Conservation (phyloP, 2,329 filamentous ascomycete species). For the Nemania serpens region DNA sequence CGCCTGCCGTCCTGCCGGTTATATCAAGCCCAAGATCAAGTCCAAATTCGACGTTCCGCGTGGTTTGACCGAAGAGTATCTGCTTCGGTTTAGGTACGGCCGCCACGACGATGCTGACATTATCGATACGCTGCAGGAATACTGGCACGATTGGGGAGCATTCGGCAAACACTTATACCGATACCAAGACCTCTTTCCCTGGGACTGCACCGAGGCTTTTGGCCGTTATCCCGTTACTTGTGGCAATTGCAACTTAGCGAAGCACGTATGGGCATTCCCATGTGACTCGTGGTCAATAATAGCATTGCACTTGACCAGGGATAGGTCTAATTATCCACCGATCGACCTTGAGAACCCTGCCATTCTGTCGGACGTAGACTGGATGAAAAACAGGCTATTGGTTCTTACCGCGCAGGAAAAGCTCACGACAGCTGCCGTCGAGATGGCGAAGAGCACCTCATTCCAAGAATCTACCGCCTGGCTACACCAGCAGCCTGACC, state of each 20-base stretch:
- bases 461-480: slow-evolving; percentile 5
- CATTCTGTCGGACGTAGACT: neutral
- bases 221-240: slow-evolving; percentile 15
- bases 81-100: slow-evolving; percentile 14
- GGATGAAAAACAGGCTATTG: slow-evolving; percentile 12
- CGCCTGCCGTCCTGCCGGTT: slow-evolving; percentile 9
- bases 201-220: slow-evolving; percentile 15
- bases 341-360: neutral
- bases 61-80: slow-evolving; percentile 13
- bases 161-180: slow-evolving; percentile 8
- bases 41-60: slow-evolving; percentile 12
- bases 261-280: slow-evolving; percentile 16
- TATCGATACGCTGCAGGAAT: slow-evolving; percentile 13
- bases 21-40: slow-evolving; percentile 13
- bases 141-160: slow-evolving; percentile 13
- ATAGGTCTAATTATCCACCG: slow-evolving; percentile 1
- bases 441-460: slow-evolving; percentile 6
- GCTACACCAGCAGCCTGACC: slow-evolving; percentile 10
- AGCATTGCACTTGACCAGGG: slow-evolving; percentile 8
- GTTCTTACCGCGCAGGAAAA: slow-evolving; percentile 15
- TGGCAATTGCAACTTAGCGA: slow-evolving; percentile 12
- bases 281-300: slow-evolving; percentile 16
- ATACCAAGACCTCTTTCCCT: slow-evolving; percentile 14
- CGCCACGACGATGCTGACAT: slow-evolving; percentile 15
- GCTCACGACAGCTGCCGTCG: slow-evolving; percentile 2